phyloP scores from a whole-genome alignment of 2,329 filamentous ascomycete species.

The Botryotinia calthae region DNA sequence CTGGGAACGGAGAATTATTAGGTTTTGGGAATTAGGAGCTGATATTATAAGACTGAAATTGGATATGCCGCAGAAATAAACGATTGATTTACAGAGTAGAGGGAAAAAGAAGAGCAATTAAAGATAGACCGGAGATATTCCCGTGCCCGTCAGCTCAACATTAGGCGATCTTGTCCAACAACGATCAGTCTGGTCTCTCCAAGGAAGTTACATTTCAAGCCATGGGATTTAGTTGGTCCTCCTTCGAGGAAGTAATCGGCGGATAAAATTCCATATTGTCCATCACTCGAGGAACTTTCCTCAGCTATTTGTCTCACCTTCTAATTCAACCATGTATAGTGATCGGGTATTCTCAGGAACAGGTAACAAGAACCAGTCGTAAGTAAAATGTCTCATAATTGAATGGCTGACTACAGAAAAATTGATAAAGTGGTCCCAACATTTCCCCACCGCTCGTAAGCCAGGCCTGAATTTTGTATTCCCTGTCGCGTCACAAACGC shows the following conservation, averaged over 20 bases:
- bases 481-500: constrained; percentile 1
- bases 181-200: neutral
- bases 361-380: neutral
- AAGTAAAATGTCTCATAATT: constrained; percentile 3
- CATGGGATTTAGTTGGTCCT: constrained; percentile 5
- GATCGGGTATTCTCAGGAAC: neutral
- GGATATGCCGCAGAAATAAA: neutral
- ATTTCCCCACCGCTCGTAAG: neutral
- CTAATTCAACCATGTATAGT: neutral
- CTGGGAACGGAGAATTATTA: constrained; percentile 10
- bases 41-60: neutral
- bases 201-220: constrained; percentile 9
- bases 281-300: neutral
- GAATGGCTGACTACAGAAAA: constrained; percentile 11
- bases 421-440: constrained; percentile 3
- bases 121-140: neutral
- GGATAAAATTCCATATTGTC: neutral
- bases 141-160: neutral
- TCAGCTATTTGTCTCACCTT: neutral
- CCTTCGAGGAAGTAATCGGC: neutral
- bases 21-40: neutral
- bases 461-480: neutral
- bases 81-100: neutral
- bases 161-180: neutral
- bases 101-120: neutral